Percentiles rank a stretch among this genome's conserved stretches.
Conservation (phyloP, 768 basidiomycete genomes). For the Clavaria fumosa region DNA sequence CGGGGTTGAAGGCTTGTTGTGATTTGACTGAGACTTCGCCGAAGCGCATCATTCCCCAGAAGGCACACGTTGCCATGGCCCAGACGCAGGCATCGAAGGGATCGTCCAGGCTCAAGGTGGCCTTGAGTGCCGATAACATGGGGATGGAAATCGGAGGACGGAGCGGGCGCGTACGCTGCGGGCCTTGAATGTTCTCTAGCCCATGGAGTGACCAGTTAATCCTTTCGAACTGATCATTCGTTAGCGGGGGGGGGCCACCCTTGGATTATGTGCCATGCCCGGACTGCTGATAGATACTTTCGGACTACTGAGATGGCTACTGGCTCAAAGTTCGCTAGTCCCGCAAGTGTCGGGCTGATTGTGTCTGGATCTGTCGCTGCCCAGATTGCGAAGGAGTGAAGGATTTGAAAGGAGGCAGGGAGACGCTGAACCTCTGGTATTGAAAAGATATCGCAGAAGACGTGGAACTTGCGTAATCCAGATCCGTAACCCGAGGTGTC, state of each 20-base stretch:
- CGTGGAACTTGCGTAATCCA: conserved; percentile 16
- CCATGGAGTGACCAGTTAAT: conserved; percentile 20
- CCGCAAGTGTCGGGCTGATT: conserved; percentile 3
- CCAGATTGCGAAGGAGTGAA: conserved; percentile 29
- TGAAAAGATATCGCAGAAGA: too few species aligned
- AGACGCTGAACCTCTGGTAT: conserved; percentile 15
- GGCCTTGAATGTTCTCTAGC: conserved; percentile 13
- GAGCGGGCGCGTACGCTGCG: conserved; percentile 9
- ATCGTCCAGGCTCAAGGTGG: conserved; percentile 12
- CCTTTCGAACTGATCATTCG: conserved; percentile 7
- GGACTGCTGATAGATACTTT: conserved; percentile 23
- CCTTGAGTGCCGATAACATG: conserved; percentile 16
- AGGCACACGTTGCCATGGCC: conserved; percentile 22
- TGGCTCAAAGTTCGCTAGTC: conserved; percentile 17
- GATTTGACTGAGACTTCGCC: conserved; percentile 21
- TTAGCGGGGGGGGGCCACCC: conserved; percentile 23
- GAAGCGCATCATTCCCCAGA: conserved; percentile 26
- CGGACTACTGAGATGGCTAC: conserved; percentile 12
- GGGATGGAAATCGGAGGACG: conserved; percentile 20
- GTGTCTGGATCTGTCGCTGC: conserved; percentile 17
- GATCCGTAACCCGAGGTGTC: conserved; percentile 10
- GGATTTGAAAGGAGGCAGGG: conserved; percentile 15
- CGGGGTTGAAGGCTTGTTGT: conserved; percentile 10
- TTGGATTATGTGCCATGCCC: conserved; percentile 25
- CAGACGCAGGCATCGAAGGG: conserved; percentile 27